phyloP scores from a whole-genome alignment of 2,329 filamentous ascomycete genomes.

The Rachicladosporium sp. region DNA sequence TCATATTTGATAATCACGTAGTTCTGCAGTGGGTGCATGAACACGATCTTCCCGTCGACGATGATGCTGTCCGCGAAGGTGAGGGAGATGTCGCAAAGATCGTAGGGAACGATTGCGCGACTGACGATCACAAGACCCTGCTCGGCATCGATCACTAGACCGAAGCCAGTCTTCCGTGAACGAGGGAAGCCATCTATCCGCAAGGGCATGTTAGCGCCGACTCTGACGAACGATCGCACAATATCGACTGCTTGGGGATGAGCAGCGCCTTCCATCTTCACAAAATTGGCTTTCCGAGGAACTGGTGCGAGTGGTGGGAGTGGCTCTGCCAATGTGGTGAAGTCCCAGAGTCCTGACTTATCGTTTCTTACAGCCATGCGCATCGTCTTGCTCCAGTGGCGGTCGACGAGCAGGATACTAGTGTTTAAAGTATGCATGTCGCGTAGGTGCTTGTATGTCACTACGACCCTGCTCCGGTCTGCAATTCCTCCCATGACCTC shows the following conservation, averaged over 20 bases:
- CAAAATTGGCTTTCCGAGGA: constrained; percentile 74
- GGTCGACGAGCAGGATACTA: constrained; percentile 79
- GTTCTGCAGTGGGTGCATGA: constrained; percentile 92
- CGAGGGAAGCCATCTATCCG: constrained; percentile 98
- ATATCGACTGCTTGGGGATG: constrained; percentile 86
- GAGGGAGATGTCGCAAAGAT: constrained; percentile 90
- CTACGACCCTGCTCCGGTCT: constrained; percentile 68
- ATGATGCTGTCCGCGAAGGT: constrained; percentile 96
- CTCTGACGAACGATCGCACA: constrained; percentile 86
- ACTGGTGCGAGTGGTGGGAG: constrained; percentile 62
- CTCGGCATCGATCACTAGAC: constrained; percentile 91
- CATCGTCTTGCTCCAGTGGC: constrained; percentile 95
- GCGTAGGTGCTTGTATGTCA: constrained; percentile 89
- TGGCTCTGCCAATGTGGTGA: constrained; percentile 69
- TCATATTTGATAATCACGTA: constrained; percentile 95
- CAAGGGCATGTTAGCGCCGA: constrained; percentile 84
- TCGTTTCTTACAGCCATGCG: constrained; percentile 86
- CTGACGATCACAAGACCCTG: constrained; percentile 93
- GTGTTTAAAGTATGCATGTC: constrained; percentile 93
- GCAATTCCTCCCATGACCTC: constrained; percentile 82
- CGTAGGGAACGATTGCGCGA: constrained; percentile 85
- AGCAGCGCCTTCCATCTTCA: constrained; percentile 76
- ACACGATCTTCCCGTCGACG: constrained; percentile 85
- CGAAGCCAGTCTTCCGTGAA: constrained; percentile 87
- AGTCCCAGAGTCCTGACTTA: constrained; percentile 84